Evolutionary conservation across 768 basidiomycete species (phyloP), one percentile per base, ranked within the genome.

Genomic region (Sporobolomyces pararoseus): DNA sequence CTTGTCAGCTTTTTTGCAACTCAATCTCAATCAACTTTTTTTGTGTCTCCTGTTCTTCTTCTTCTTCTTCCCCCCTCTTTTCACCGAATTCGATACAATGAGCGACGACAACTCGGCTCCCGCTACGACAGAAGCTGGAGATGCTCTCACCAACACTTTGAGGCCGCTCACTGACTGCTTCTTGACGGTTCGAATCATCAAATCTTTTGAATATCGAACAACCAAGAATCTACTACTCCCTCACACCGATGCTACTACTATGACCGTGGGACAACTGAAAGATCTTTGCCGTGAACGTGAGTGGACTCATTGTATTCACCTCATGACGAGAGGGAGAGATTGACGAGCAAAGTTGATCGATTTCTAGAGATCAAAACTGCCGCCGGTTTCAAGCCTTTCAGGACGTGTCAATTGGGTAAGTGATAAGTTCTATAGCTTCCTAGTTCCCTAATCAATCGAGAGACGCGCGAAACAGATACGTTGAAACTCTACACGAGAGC

Each of bases 401-500:
- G 86, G 32, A 88, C 84, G 70, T 83, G 85, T 49, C 78, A 80
- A 23, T 81, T 95, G 76, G 89, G 94, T 90, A 55, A 65, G 80
- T 73, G 65, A n/a, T 32, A 32, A 31, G 27, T 37, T 31, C 27
- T 37, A 10, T 16, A 34, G 23, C 9, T 29, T 1, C 9, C 25
- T 13, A 2, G 58, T 14, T 23, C 7, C 2, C 1, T 13, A 21
- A 6, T 31, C 27, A 12, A 21, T 14, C 23, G 42, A 54, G 17
- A 51, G 31, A 27, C 0, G 5, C 12, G 5, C 39, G 4, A 31
- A 55, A 21, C 64, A 96, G 94, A 99, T 79, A 94, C 94, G 16
- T 76, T 98, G 66, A 99, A 99, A 78, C 80, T 97, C 23, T 99
- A 99, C 78, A 90, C 91, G 6, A 87, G 87, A 78, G 96, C 95